Percentiles rank a stretch among this genome's conserved stretches.
phyloP scores from a whole-genome alignment of 345 rosid genomes.

The Eucalyptus marginata region DNA sequence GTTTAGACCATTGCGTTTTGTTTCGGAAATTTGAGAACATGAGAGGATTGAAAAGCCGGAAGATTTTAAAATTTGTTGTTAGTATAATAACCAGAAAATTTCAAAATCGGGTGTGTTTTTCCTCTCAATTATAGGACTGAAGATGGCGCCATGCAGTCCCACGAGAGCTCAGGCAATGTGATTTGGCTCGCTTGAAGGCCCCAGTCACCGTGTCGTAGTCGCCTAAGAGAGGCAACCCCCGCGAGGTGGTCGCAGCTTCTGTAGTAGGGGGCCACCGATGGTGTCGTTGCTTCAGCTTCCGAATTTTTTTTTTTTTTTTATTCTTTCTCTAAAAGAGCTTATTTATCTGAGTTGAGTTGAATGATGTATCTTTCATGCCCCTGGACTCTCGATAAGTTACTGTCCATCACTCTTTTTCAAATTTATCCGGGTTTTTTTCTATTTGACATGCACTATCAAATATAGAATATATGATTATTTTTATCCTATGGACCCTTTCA shows the following conservation, averaged over 20 bases:
- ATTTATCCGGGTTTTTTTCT: not conserved
- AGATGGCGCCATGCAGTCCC: not conserved
- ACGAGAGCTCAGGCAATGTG: not conserved
- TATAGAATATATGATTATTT: not conserved
- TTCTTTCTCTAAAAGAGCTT: not conserved
- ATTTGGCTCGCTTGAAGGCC: not conserved
- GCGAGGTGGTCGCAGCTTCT: not conserved
- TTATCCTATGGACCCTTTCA: not conserved
- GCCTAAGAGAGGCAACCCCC: not conserved
- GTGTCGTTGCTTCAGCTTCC: not conserved
- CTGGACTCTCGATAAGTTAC: not conserved
- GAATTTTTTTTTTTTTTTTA: not conserved
- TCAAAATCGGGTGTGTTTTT: too few relatives aligned
- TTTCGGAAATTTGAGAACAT: not conserved
- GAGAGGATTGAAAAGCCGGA: not conserved
- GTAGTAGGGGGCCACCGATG: not conserved
- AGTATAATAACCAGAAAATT: too few relatives aligned
- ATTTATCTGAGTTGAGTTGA: not conserved
- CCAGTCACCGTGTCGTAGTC: not conserved
- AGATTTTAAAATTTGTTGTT: not conserved
- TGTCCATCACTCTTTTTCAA: not conserved
- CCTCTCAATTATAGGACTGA: too few relatives aligned
- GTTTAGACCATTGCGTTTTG: not conserved
- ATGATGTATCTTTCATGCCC: not conserved
- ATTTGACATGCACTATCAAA: not conserved